Evolutionary conservation across 345 rosid genomes (phyloP).

Genomic region (Eucalyptus polyanthemos): DNA sequence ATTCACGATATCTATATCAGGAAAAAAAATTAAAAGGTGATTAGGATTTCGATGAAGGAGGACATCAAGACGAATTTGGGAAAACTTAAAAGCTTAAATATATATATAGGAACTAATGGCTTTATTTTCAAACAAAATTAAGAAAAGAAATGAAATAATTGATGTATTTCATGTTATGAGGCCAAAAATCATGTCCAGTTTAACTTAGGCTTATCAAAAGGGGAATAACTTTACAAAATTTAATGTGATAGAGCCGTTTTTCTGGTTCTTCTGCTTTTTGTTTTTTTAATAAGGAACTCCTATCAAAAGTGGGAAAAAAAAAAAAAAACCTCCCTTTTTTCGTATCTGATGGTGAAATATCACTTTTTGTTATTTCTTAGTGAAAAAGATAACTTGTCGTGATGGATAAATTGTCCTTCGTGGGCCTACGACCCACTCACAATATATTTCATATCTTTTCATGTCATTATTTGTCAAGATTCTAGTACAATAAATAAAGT

Average conservation of each 20-base stretch:
- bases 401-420: neutral
- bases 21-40: neutral
- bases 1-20: neutral
- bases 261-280: neutral
- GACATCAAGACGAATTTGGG: neutral
- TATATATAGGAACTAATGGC: neutral
- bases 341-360: neutral
- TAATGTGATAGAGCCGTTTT: neutral
- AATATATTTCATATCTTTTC: neutral
- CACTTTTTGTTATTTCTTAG: neutral
- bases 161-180: neutral
- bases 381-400: neutral
- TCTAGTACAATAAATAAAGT: neutral
- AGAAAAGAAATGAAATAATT: neutral
- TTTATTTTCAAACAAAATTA: neutral
- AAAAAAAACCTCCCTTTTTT: neutral
- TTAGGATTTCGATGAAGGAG: neutral
- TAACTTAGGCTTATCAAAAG: neutral
- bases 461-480: neutral
- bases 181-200: neutral
- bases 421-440: neutral
- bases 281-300: neutral
- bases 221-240: neutral
- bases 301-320: neutral
- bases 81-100: neutral